Evolutionary conservation across 768 basidiomycete species (phyloP), one percentile per base, ranked within the genome.

Genomic region (Asterophora lycoperdoides): DNA sequence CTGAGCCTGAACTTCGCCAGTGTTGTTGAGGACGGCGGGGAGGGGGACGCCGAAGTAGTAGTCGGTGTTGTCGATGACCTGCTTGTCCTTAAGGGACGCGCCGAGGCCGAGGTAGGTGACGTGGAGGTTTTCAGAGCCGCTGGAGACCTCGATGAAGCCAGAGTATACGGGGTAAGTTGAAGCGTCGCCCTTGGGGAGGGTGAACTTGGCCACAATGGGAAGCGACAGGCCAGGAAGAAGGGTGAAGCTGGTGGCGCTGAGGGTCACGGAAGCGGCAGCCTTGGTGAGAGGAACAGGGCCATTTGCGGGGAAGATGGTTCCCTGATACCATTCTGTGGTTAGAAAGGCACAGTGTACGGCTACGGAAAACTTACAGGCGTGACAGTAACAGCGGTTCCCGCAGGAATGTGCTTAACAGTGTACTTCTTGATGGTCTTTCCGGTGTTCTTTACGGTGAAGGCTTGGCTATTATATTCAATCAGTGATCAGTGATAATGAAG

Each of bases 111-210:
- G 59, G 57, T 79, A 82, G 3, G 75, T 68, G 19, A 74, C 69
- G 26, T 74, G 68, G 41, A 67, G 62, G 8, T 57, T 69, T 47
- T 76, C 71, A 10, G 60, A 54, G 7, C 62, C 59, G 28, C 65
- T 70, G 36, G 65, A 65, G 17, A 76, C 56, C 47, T 76, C 67
- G 33, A 85, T 77, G 68, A 73, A 81, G 6, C 82, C 83, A 28
- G 78, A 79, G 65, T 76, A 83, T 47, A 82, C 69, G 17, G 82
- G 82, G 63, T 79, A 74, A 2, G 73, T 68, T 23, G 69, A 60
- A 23, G 76, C 67, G 48, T 79, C 64, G 10, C 48, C 48, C 1
- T 34, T 17, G 5, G 55, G 72, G 65, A 1, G 69, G 0, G 62
- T 68, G 65, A 86, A 76, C 17, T 57, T 58, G 5, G 74, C 73